A percentile compares a stretch with the other conserved stretches of the same genome.
phyloP scores from a whole-genome alignment of 192 early-diverging fungal species.

The Funneliformis mosseae region DNA sequence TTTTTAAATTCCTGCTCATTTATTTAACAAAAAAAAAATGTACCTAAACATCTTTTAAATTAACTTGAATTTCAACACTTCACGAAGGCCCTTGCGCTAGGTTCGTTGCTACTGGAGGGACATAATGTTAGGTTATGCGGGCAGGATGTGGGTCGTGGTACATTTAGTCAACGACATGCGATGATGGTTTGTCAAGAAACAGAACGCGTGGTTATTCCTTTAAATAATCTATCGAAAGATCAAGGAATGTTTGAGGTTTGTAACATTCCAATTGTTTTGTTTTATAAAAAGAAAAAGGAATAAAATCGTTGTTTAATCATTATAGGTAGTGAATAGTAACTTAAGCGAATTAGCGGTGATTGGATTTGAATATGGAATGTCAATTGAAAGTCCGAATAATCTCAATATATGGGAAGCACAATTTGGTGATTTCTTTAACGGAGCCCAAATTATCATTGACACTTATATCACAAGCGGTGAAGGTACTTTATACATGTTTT shows the following conservation, averaged over 20 bases:
- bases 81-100: conserved; percentile 73
- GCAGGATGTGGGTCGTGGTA: conserved; percentile 97
- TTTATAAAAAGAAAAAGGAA: background rate
- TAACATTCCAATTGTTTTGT: background rate
- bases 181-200: conserved; percentile 95
- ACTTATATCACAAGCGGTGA: conserved; percentile 88
- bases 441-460: conserved; percentile 94
- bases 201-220: conserved; percentile 82
- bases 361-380: conserved; percentile 95
- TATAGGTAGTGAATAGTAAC: conserved; percentile 90
- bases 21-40: background rate
- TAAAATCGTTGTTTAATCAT: conserved; percentile 29
- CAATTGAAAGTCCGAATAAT: conserved; percentile 82
- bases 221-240: conserved; percentile 64
- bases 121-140: conserved; percentile 92
- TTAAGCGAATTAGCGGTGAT: conserved; percentile 95
- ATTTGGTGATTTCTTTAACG: conserved; percentile 98
- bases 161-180: conserved; percentile 95
- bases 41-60: background rate
- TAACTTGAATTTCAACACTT: background rate
- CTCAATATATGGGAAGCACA: conserved; percentile 98
- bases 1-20: background rate
- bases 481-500: conserved; percentile 34
- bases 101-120: conserved; percentile 81
- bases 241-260: conserved; percentile 47